A percentile compares a stretch with the other conserved stretches of the same genome.
Conservation (phyloP, 768 basidiomycete species). For the Tricholoma bakamatsutake region DNA sequence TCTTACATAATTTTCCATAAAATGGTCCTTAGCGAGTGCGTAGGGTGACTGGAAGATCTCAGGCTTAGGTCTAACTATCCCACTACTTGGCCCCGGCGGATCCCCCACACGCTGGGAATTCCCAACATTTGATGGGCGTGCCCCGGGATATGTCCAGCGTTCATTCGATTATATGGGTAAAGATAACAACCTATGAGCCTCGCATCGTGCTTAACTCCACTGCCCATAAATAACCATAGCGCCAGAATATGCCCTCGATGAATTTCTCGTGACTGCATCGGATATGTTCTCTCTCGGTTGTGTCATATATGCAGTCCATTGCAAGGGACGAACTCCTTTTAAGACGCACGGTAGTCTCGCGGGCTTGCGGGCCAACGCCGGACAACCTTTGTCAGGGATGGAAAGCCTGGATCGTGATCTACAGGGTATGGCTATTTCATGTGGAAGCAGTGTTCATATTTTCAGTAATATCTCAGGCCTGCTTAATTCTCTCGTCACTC, state of each 20-base stretch:
- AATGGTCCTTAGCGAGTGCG: neutral
- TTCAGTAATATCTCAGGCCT: conserved; percentile 45
- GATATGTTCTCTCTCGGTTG: conserved; percentile 95
- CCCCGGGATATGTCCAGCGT: conserved; percentile 79
- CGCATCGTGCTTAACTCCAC: neutral
- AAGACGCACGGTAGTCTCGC: conserved; percentile 74
- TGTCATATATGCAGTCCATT: conserved; percentile 87
- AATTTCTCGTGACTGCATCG: conserved; percentile 77
- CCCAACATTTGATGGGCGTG: conserved; percentile 77
- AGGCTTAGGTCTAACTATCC: conserved; percentile 83
- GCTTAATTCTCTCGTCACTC: conserved; percentile 74
- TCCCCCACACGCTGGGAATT: conserved; percentile 82
- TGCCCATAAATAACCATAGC: conserved; percentile 38
- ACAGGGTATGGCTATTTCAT: conserved; percentile 41
- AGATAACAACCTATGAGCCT: conserved; percentile 11
- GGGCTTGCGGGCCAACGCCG: conserved; percentile 63
- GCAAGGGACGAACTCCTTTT: conserved; percentile 83
- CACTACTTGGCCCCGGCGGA: conserved; percentile 63
- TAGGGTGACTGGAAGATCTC: conserved; percentile 99
- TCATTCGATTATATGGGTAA: conserved; percentile 93
- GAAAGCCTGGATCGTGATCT: conserved; percentile 65
- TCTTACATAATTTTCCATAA: neutral
- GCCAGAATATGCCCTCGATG: conserved; percentile 92
- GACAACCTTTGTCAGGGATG: conserved; percentile 56
- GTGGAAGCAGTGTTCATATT: neutral